Evolutionary conservation across 805 yeast species (phyloP).

Genomic region (Candida easanensis): DNA sequence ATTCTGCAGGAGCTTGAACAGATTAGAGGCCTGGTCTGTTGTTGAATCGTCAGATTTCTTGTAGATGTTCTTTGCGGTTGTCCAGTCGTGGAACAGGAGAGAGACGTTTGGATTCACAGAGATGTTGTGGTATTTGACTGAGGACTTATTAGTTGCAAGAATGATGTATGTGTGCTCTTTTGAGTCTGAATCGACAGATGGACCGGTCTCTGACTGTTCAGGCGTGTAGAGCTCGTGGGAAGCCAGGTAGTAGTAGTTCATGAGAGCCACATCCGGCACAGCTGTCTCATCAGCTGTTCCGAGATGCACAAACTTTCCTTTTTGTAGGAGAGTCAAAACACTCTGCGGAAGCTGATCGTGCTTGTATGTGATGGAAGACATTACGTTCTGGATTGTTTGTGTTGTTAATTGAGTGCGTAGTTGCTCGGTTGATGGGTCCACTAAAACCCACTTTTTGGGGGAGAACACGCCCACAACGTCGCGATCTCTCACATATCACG

Average conservation of each 20-base stretch:
- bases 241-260: slow-evolving; percentile 79
- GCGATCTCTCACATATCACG: too few species aligned
- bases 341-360: slow-evolving; percentile 35
- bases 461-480: too few species aligned
- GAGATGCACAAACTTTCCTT: slow-evolving; percentile 73
- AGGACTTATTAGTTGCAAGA: slow-evolving; percentile 66
- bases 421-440: too few species aligned
- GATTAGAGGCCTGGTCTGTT: slow-evolving; percentile 35
- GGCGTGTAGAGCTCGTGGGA: slow-evolving; percentile 32
- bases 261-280: slow-evolving; percentile 82
- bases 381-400: slow-evolving; percentile 2
- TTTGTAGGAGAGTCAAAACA: slow-evolving; percentile 46
- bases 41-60: slow-evolving; percentile 29
- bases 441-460: too few species aligned
- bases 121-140: slow-evolving; percentile 75
- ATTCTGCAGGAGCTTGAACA: slow-evolving; percentile 63
- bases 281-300: slow-evolving; percentile 66
- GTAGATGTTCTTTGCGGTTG: slow-evolving; percentile 50
- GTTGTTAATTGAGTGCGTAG: not conserved
- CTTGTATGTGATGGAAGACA: slow-evolving; percentile 29
- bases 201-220: slow-evolving; percentile 16
- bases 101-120: slow-evolving; percentile 73
- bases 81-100: slow-evolving; percentile 88
- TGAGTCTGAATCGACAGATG: slow-evolving; percentile 27
- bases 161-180: slow-evolving; percentile 52